Evolutionary conservation across 2,329 filamentous ascomycete species (phyloP), one percentile per base, ranked within the genome.

Genomic region (Periconia digitata): DNA sequence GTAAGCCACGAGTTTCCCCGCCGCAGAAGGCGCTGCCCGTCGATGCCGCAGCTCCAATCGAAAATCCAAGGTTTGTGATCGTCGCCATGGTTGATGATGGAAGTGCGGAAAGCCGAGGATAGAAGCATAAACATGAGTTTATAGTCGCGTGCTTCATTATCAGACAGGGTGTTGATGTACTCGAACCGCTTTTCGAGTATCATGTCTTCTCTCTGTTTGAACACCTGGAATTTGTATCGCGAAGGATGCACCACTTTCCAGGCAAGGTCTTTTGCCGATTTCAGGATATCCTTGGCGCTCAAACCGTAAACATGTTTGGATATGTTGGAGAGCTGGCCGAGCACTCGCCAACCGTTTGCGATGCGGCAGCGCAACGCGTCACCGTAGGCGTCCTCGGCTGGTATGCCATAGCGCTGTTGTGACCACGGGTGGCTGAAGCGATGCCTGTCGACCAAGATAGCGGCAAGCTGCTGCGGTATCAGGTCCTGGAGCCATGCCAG

Each of bases 121-220:
- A 70, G 54, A 1, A 69, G 55, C 35, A 58, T 62, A 49, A 64
- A 63, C 59, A 64, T 62, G 42, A 67, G 54, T 27, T 59, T 62
- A 42, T 67, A 69, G 43, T 69, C 60, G 36, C 59, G 56, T 2
- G 60, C 60, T 16, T 52, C n/a, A 3, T 59, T 49, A 3, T 45
- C 40, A 2, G 56, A 40, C n/a, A 67, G 40, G 3, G 40, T 44
- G 7, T 43, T 41, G 32, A 66, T 56, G 35, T 64, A 63, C 8
- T 53, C 49, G 21, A 68, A 32, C 13, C 62, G 61, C 27, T 40
- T 35, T 24, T 55, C 46, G 12, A 63, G 27, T 10, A 67, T 45
- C 22, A 53, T 4, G 21, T 63, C 51, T 18, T 69, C 63, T 23
- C 49, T 54, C 27, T 51, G 54, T 32, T 44, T 53, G 10, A 52